Evolutionary conservation across 305 asterid species (phyloP), one percentile per base, ranked within the genome.

Genomic region (Solanum hybrid): DNA sequence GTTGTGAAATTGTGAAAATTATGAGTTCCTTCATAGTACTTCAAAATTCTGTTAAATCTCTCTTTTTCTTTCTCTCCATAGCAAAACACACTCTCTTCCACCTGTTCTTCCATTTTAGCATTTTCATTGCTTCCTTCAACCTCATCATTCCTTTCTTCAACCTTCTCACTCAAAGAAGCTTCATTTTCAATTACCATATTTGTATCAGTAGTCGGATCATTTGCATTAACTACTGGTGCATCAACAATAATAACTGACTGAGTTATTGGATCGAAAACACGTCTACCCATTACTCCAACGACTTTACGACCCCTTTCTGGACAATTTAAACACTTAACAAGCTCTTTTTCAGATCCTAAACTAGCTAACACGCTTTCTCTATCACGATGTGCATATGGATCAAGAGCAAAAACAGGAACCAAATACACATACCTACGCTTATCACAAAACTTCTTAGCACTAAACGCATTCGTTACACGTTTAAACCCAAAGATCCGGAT

Each of bases 1-100:
- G 97, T 94, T 1, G 99, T 97, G 93, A 97, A 97, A 87, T 97
- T 97, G 38, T 97, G 99, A 88, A 95, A 97, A 90, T 97, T 97
- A 89, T 95, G 99, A 0, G 99, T 97, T 66, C 99, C 99, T 85
- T 91, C 96, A 10, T 95, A 97, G 42, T 87, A 92, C 91, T 94
- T 95, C 17, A 96, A 95, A 66, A 96, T 94, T 85, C 97, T 90
- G 56, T 96, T 97, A 87, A 97, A 94, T 90, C 98, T 95, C 79
- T 94, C 95, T 93, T 91, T 97, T 92, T 93, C 96, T 85, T 91
- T 86, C 73, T 95, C 96, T 3, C 97, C 95, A 87, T 94, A 96
- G 84, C 88, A 81, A 89, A 95, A 96, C 79, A 90, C 93, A 10
- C 88, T 92, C 93, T 93, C 90, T 34, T 26, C 32, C 32, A 77